Evolutionary conservation across 371 early-diverging fungal genomes (phyloP).

Genomic region (Mortierella sp.): DNA sequence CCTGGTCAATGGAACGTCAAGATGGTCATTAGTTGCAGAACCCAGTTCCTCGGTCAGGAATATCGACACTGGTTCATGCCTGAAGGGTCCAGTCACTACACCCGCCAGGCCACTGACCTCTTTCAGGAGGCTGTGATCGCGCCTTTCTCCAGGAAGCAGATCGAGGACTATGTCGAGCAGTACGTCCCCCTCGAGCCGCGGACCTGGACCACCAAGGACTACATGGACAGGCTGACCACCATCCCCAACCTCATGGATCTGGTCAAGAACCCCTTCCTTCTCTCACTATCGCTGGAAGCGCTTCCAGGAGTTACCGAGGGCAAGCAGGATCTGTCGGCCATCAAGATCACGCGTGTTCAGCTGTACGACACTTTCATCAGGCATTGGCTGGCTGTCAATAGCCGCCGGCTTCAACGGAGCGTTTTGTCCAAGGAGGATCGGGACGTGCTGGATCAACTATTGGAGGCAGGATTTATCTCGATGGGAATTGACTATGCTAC

Average conservation of each 20-base stretch:
- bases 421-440: not conserved
- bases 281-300: not conserved
- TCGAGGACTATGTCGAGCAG: conserved; percentile 8
- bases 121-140: conserved; percentile 1
- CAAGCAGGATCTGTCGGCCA: not conserved
- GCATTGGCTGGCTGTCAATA: not conserved
- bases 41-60: not conserved
- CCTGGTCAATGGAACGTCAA: not conserved
- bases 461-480: not conserved
- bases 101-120: not conserved
- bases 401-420: not conserved
- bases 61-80: conserved; percentile 3
- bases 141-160: conserved; percentile 9
- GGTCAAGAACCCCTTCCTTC: conserved; percentile 10
- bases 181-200: not conserved
- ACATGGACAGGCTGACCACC: not conserved
- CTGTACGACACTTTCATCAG: not conserved
- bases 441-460: not conserved
- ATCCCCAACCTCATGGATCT: conserved; percentile 12
- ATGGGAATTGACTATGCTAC: not conserved
- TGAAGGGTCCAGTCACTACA: no score
- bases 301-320: not conserved
- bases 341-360: not conserved
- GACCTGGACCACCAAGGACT: not conserved
- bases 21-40: conserved; percentile 13